Base-by-base conservation (phyloP, 768 basidiomycete species). In the Xerocomus spinulosus region DNA sequence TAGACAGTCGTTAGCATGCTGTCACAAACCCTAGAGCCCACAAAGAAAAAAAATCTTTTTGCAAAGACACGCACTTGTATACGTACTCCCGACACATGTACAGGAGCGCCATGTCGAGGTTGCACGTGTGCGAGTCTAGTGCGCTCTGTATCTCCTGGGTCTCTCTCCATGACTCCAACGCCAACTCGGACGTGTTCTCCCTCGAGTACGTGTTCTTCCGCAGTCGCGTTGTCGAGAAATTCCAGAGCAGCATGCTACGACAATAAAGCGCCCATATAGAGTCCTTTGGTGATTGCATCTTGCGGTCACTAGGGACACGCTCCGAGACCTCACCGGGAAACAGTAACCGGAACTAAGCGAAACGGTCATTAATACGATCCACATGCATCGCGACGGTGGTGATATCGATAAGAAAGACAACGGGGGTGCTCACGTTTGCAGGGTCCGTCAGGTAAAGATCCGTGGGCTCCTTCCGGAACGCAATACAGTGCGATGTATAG, bases 261-360 rank as follows among this genome's bases (percentile, higher is more conserved):
- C 86, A 88, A 57, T 87, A 87, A 23, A 91, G 70, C 0, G 85
- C 87, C 87, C 87, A 90, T 2, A 91, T 75, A 14, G 83, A 82
- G 52, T 90, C 85, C 61, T 88, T 90, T 14, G 82, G 75, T 15
- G 82, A 82, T 28, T 73, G 74, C 26, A 69, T 67, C 46, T 73
- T 69, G 44, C 68, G 68, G 20, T 70, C 66, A 34, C 69, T 55
- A 6, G 77, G 69, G 17, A 67, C 59, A 42, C 79, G 78, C 57
- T 82, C 79, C 35, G 75, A 68, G 7, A 77, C 74, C 64, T 91
- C 87, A 1, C 85, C 87, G 2, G 88, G 88, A 64, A 90, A 90
- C 34, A 88, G 69, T 80, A 90, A 53, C 38, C 53, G 48, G 37
- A 52, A 57, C 58, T 58, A 54, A 10, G 50, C 14, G 40, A 39